Percentiles rank a stretch among this genome's conserved stretches.
phyloP scores from a whole-genome alignment of 2,329 filamentous ascomycete genomes.

The Aspergillus fischeri region DNA sequence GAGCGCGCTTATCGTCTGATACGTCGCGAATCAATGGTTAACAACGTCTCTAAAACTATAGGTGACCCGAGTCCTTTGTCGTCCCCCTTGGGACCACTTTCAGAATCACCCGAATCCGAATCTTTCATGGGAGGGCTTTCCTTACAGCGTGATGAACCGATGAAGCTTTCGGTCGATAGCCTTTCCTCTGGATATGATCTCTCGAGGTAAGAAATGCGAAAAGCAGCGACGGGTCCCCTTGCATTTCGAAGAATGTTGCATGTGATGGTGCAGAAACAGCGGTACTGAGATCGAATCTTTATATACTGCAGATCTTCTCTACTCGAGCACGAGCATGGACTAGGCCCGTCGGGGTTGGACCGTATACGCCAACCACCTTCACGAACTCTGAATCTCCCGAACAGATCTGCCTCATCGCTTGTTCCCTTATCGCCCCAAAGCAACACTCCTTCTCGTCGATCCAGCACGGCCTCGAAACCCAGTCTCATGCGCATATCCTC shows the following conservation, averaged over 20 bases:
- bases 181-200: slow-evolving; percentile 66
- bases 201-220: slow-evolving; percentile 59
- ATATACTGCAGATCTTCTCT: slow-evolving; percentile 64
- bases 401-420: slow-evolving; percentile 60
- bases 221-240: slow-evolving; percentile 14
- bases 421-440: slow-evolving; percentile 57
- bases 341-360: slow-evolving; percentile 80
- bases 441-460: slow-evolving; percentile 67
- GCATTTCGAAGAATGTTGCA: slow-evolving; percentile 7
- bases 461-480: slow-evolving; percentile 54
- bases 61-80: slow-evolving; percentile 39
- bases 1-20: background rate
- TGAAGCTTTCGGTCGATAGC: slow-evolving; percentile 74
- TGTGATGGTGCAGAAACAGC: slow-evolving; percentile 5
- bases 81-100: slow-evolving; percentile 34
- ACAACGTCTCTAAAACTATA: slow-evolving; percentile 15
- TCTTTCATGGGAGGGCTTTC: slow-evolving; percentile 46
- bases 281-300: slow-evolving; percentile 14
- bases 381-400: slow-evolving; percentile 61
- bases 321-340: slow-evolving; percentile 82
- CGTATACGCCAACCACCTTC: slow-evolving; percentile 83
- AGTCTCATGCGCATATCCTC: slow-evolving; percentile 54
- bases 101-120: slow-evolving; percentile 33
- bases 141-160: slow-evolving; percentile 52
- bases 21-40: slow-evolving; percentile 4